phyloP scores from a whole-genome alignment of 1,284 basidiomycete species.

The Phellopilus nigrolimitatus region DNA sequence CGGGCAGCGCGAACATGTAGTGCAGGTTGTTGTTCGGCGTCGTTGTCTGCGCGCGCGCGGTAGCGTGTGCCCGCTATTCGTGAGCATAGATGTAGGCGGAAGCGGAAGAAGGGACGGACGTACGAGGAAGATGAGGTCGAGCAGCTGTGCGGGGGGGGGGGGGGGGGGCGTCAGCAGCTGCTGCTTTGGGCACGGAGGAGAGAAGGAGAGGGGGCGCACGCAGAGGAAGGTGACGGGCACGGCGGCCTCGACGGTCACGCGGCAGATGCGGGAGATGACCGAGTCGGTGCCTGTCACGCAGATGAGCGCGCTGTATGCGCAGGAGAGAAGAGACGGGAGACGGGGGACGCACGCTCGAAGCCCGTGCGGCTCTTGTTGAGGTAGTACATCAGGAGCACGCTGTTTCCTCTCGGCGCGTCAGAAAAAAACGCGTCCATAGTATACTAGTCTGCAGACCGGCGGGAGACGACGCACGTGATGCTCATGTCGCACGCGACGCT shows the following conservation, averaged over 20 bases:
- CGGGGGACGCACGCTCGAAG: conserved; percentile 9
- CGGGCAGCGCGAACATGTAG: conserved; percentile 17
- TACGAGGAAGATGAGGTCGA: conserved; percentile 13
- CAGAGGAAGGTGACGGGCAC: conserved; percentile 14
- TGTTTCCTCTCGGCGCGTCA: neutral
- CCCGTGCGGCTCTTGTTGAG: conserved; percentile 13
- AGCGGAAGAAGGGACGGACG: neutral
- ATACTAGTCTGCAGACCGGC: neutral
- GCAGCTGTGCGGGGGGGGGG: neutral
- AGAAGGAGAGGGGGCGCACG: neutral
- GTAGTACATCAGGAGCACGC: conserved; percentile 11
- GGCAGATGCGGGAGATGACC: conserved; percentile 10
- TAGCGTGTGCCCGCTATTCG: too few relatives aligned
- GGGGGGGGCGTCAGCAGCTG: neutral
- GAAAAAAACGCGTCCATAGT: neutral
- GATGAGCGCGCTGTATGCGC: neutral
- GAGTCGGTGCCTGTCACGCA: conserved; percentile 11
- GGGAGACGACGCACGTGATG: conserved; percentile 13
- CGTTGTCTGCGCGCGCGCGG: conserved; percentile 10
- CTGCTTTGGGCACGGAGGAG: too few relatives aligned
- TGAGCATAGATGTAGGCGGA: neutral
- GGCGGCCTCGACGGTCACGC: conserved; percentile 12
- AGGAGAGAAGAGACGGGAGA: neutral
- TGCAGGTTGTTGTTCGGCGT: conserved; percentile 16
- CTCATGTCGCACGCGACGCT: conserved; percentile 7